Evolutionary conservation across 2,329 filamentous ascomycete species (phyloP), one percentile per base, ranked within the genome.

Genomic region (Calonectria pseudoreteaudii): DNA sequence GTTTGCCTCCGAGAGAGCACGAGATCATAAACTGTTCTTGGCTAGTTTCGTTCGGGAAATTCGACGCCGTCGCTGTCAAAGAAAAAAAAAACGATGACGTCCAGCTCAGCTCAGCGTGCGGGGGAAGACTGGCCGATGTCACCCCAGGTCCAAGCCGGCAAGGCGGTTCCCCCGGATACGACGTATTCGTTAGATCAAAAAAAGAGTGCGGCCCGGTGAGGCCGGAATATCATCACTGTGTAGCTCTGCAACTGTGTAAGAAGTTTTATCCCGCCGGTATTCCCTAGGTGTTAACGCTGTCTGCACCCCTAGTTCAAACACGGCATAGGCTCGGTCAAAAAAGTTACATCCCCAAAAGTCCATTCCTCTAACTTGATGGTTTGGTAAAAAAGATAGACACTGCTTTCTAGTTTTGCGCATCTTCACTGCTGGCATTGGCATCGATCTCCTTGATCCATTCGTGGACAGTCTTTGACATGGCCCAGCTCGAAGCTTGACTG

Each of bases 381-480:
- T 28, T 41, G 7, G 6, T 14, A 7, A 36, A 41, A 41, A 62
- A 14, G 3, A 26, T 9, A 30, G 23, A 28, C 50, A 18, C 7
- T 20, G 14, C 66, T 70, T 62, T 56, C 30, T 44, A 31, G 41
- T 30, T 50, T 11, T 30, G 23, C 20, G 16, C 56, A 41, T 41
- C 52, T n/a, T 62, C 31, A 1, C 5, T 26, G 36, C 58, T 66
- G 9, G 30, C 9, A 13, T 49, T 60, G 13, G 44, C 68, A 44
- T 83, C 81, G 70, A 83, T 82, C 66, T 81, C 79, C 36, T 75
- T 72, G 14, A 84, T 73, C 82, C 82, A 84, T 4, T 68, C 74
- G 52, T 77, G 73, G 9, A 83, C 82, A 70, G 74, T 80, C 66
- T 76, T 77, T n/a, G 82, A 82, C 65, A 84, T 74, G 18, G 75